A percentile compares a stretch with the other conserved stretches of the same genome.
Evolutionary conservation across 306 rosid species (phyloP).

Genomic region (Glycine tomentella): DNA sequence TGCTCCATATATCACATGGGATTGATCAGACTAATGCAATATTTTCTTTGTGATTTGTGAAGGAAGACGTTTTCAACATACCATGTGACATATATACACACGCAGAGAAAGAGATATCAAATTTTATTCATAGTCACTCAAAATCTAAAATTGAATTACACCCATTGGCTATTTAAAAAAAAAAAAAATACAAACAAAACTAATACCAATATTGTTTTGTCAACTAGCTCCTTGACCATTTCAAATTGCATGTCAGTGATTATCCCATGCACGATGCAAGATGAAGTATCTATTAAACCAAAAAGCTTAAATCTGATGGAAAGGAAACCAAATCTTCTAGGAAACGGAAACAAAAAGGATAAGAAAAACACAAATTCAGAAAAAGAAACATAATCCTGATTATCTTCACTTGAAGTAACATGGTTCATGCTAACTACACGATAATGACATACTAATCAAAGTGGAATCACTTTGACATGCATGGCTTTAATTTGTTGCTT

Average conservation of each 20-base stretch:
- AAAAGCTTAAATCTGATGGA: conserved; percentile 18
- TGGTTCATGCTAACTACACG: conserved; percentile 43
- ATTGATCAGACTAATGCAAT: too few relatives aligned
- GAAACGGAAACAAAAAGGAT: conserved; percentile 34
- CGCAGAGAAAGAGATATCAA: too few relatives aligned
- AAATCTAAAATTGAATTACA: neutral
- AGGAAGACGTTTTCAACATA: too few relatives aligned
- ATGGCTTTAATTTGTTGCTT: conserved; percentile 37
- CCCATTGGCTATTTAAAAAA: neutral
- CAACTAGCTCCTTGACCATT: neutral
- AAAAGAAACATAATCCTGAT: conserved; percentile 34
- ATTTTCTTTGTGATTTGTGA: too few relatives aligned
- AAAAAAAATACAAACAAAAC: neutral
- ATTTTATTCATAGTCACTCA: neutral
- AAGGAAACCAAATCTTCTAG: conserved; percentile 26
- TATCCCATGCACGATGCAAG: neutral
- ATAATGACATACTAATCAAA: conserved; percentile 48
- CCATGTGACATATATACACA: too few relatives aligned
- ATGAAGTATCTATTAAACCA: neutral
- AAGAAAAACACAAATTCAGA: conserved; percentile 28
- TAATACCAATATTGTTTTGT: neutral
- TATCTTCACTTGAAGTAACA: conserved; percentile 44
- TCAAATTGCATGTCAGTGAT: neutral
- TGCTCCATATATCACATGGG: neutral
- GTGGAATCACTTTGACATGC: conserved; percentile 48